Conservation (phyloP, 1,284 basidiomycete genomes). For the Porogramme epimiltina region DNA sequence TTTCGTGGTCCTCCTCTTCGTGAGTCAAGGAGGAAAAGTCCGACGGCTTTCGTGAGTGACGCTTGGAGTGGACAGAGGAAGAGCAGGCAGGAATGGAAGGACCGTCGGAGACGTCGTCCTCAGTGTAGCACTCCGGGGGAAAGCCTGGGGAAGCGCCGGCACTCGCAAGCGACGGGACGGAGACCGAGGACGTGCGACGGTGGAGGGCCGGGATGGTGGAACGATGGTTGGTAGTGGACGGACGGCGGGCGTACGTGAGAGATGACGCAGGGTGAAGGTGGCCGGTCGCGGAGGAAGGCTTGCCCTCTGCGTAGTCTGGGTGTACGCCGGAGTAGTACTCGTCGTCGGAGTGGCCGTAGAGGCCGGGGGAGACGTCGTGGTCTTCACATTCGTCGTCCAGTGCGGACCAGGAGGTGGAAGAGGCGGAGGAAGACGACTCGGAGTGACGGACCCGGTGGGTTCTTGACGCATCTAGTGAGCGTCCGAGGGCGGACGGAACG, state of each 20-base stretch:
- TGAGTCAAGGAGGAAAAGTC: conserved; percentile 13
- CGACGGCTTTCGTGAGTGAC: conserved; percentile 21
- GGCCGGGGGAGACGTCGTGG: conserved; percentile 26
- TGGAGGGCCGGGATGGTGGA: conserved; percentile 61
- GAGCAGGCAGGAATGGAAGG: conserved; percentile 32
- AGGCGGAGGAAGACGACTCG: conserved; percentile 54
- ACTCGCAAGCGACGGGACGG: conserved; percentile 35
- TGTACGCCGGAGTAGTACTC: conserved; percentile 35
- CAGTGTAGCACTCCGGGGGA: conserved; percentile 39
- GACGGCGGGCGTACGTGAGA: conserved; percentile 67
- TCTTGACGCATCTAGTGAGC: conserved; percentile 14
- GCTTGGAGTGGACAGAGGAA: conserved; percentile 19
- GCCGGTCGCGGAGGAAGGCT: conserved; percentile 38
- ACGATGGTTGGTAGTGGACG: conserved; percentile 69
- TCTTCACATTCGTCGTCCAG: conserved; percentile 60
- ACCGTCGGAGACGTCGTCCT: conserved; percentile 49
- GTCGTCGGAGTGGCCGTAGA: conserved; percentile 41
- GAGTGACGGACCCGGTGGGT: conserved; percentile 47
- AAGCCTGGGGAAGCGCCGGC: conserved; percentile 46
- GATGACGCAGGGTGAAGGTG: conserved; percentile 16
- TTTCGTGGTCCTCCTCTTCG: conserved; percentile 33
- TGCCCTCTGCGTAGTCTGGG: conserved; percentile 37
- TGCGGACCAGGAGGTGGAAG: conserved; percentile 64
- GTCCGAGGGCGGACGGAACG: conserved; percentile 57
- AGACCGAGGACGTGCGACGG: conserved; percentile 50